Conservation (phyloP, 176 grass and related monocot genomes). For the Oryza brachyantha region DNA sequence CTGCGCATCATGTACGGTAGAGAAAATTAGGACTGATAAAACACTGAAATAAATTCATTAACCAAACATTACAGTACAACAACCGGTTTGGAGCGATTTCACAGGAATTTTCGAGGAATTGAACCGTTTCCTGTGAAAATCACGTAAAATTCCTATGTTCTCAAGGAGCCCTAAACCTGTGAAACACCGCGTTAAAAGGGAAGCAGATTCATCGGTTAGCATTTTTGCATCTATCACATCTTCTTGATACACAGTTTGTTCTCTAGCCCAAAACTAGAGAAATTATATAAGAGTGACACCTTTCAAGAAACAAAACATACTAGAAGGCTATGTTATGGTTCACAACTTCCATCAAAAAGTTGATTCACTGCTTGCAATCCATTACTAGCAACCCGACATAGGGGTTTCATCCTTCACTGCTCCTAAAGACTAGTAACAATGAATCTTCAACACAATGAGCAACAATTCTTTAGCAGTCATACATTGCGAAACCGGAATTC, state of each 20-base stretch:
- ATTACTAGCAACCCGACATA: too few relatives aligned
- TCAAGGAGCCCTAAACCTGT: too few relatives aligned
- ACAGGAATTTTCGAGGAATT: too few relatives aligned
- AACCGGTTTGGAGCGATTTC: too few relatives aligned
- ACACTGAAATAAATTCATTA: neutral
- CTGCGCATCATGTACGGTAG: conserved; percentile 30
- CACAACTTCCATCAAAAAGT: conserved; percentile 5
- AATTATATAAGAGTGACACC: neutral
- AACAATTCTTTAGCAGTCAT: neutral
- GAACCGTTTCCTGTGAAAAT: too few relatives aligned
- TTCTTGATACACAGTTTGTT: neutral
- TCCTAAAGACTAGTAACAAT: too few relatives aligned
- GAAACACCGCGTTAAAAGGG: neutral
- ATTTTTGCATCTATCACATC: neutral
- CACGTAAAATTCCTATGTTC: too few relatives aligned
- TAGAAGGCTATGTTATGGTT: neutral
- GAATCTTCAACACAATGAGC: neutral
- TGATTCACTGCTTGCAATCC: conserved; percentile 6
- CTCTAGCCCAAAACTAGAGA: neutral
- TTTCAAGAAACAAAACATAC: neutral
- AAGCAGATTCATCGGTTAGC: neutral
- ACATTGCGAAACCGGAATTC: too few relatives aligned
- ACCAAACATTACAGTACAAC: too few relatives aligned
- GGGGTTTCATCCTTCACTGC: neutral
- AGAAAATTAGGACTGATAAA: neutral